Evolutionary conservation across 495 filamentous ascomycete genomes (phyloP), one percentile per base, ranked within the genome.

Genomic region (Bathelium albidoporum): DNA sequence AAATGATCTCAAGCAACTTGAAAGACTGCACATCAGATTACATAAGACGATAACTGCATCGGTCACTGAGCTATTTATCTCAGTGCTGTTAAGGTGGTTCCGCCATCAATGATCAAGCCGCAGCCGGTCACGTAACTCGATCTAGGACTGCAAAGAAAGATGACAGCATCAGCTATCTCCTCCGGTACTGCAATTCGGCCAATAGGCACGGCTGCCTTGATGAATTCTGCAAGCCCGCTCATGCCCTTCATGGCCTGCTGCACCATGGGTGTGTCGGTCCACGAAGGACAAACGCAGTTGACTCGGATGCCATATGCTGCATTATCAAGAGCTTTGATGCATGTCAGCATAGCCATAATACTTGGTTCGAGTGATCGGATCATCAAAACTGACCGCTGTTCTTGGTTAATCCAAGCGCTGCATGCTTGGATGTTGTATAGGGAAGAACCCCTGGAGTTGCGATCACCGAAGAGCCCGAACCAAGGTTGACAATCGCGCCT

Each of bases 401-500:
- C 26, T 60, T 59, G 28, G 53, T 60, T 3, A 64, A n/a, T 24
- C 53, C 62, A n/a, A 59, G 28, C 32, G 60, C 55, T 14, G 53
- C 62, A 31, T 64, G 62, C 34, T 59, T 59, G 31, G 9, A 16
- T 31, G 62, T 22, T 10, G 29, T 11, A 22, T 59, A 49, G 1
- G 73, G 73, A 28, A 74, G 67, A 0, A 73, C 69, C 1, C 74
- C 70, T 0, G 76, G 68, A 0, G 73, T 68, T 0, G 73, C 64
- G 2, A 75, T 58, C 2, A 75, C 67, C 0, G 78, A 79, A 24
- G 71, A 74, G 14, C 75, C 72, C 0, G 78, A 82, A 9, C 77
- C 79, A 24, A 81, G 68, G 45, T 76, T 78, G 44, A 82, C 73
- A 31, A 84, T 82, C 0, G 72, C 73, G 1, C 82, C 80, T n/a